Evolutionary conservation across 306 rosid species (phyloP), one percentile per base, ranked within the genome.

Genomic region (Quercus glauca): DNA sequence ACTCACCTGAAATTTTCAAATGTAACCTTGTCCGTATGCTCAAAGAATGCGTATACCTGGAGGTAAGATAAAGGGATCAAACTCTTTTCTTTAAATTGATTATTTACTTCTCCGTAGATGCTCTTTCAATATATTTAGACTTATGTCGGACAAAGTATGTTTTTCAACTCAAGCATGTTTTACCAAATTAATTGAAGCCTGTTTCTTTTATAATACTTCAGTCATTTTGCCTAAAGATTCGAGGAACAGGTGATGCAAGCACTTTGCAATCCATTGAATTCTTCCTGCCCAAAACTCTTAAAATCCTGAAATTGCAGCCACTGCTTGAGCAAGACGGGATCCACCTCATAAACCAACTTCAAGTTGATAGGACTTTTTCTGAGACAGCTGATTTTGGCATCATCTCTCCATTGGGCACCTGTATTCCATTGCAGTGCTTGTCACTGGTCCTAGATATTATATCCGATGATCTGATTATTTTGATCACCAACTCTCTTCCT

Each of bases 171-270:
- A 77, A 55, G 13, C n/a, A 29, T 17, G 56, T 71, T 37, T 23
- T 2, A 21, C 28, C 35, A 28, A 49, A 60, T 33, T 15, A 76
- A 60, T 8, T 18, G 73, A 53, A 41, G 74, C 53, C 15, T 63
- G 26, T 76, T 6, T 63, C 49, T 41, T 55, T 26, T 10, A 73
- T 55, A 7, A 64, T 61, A 33, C 23, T 26, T 41, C 68, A 82
- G 86, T 78, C 77, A 31, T 53, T 78, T 12, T 58, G 76, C 49
- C 29, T 83, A 31, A 78, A 83, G 83, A 78, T 83, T 69, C 86
- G 83, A 26, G 82, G 86, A 73, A 57, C 51, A 74, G 77, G 64
- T 51, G 86, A 57, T 64, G 68, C 53, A 45, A 59, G 43, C 59
- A 13, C 23, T 60, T 59, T 25, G 37, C 64, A 31, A 6, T 37